Evolutionary conservation across 2,329 filamentous ascomycete genomes (phyloP), one percentile per base, ranked within the genome.

Genomic region (Colletotrichum incanum): DNA sequence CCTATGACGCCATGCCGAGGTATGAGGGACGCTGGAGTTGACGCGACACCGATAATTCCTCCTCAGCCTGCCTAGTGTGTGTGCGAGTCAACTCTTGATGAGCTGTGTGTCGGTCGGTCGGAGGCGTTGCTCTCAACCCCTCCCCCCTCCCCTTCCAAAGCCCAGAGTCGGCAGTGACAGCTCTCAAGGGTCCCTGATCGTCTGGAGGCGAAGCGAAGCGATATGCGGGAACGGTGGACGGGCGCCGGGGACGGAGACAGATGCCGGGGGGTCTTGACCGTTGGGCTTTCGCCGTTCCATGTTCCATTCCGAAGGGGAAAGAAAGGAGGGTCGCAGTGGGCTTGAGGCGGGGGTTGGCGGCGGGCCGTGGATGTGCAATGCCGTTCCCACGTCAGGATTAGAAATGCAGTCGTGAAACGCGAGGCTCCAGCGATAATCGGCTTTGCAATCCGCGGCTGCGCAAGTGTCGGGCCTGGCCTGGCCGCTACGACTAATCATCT

Each of bases 1-100:
- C 28, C 5, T 37, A 59, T 72, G 69, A 72, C 69, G 69, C 59
- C 59, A 72, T 72, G 69, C 65, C 69, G 69, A 72, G 69, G 69
- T 31, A 69, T 61, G 55, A 67, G 63, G 28, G 45, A 47, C 49
- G 26, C 49, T 4, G 26, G 16, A 28, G 23, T 28, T 5, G 23
- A 52, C 49, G 14, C 12, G 49, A 43, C 41, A 18, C 41, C 41
- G 41, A 43, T 18, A 6, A 16, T 14, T 43, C 11, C 26, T 52
- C 31, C 56, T 34, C 26, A 31, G 26, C 41, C 14, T 14, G 28
- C 50, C 28, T 31, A 6, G 28, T 6, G 28, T 31, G 28, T 31
- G 2, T 26, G 47, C 20, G 9, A 39, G n/a, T 58, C 34, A 31
- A 31, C 28, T 31, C 28, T 31, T 31, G 34, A 11, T 5, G 34